These are phyloP conservation scores for Candida glucosophila DNA, from an alignment of 1,139 yeast genomes.

Conservation along the genomic window DNA sequence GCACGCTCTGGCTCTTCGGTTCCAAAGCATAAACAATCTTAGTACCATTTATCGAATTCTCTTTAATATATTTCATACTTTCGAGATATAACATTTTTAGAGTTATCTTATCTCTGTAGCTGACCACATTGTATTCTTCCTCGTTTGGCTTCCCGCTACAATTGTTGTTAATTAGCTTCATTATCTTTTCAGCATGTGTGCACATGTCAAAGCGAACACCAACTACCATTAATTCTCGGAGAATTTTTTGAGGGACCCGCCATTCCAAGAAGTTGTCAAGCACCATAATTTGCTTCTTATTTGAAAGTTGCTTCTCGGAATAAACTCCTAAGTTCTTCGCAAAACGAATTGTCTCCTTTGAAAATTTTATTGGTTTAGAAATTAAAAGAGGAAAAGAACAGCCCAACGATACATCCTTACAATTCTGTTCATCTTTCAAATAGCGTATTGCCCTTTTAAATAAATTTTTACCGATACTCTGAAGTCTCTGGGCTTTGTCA, in stretches of 20 bases:
- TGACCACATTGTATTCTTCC: constrained; percentile 5
- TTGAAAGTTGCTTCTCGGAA: constrained; percentile 14
- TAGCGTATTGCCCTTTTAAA: constrained; percentile 50
- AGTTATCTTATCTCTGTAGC: constrained; percentile 9
- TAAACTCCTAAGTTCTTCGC: constrained; percentile 34
- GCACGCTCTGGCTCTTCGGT: constrained; percentile 44
- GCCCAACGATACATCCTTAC: constrained; percentile 39
- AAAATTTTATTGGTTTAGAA: constrained; percentile 11
- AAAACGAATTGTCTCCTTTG: no score
- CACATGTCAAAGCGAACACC: constrained; percentile 54
- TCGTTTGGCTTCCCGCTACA: constrained; percentile 3
- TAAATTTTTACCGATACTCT: constrained; percentile 51
- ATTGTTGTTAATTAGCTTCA: constrained; percentile 20
- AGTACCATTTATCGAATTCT: constrained; percentile 19
- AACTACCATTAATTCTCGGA: constrained; percentile 49
- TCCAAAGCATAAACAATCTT: constrained; percentile 51
- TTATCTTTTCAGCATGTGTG: constrained; percentile 29
- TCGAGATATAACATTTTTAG: constrained; percentile 14
- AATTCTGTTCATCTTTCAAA: constrained; percentile 36
- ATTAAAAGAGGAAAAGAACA: constrained; percentile 39
- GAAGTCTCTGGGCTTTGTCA: constrained; percentile 47
- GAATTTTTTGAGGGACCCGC: constrained; percentile 48
- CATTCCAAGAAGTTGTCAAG: constrained; percentile 32
- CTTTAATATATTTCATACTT: constrained; percentile 15
- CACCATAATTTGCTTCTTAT: constrained; percentile 26